phyloP scores from a whole-genome alignment of 345 rosid genomes.

The Isatis tinctoria region DNA sequence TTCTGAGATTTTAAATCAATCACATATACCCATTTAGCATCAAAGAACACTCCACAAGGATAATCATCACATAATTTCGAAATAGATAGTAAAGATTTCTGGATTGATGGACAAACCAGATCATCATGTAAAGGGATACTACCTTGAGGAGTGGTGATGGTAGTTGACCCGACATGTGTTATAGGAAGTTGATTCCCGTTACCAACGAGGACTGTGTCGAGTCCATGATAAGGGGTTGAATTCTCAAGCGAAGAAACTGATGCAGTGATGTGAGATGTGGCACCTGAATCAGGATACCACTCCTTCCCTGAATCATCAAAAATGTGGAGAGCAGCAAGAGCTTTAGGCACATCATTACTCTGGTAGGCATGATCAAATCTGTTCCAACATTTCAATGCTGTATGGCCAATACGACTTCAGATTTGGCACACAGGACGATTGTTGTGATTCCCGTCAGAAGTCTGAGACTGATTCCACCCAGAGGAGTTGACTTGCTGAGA shows the following conservation, averaged over 20 bases:
- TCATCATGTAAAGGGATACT: background rate
- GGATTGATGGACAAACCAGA: background rate
- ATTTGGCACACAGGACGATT: background rate
- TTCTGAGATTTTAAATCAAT: too few relatives aligned
- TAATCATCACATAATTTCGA: background rate
- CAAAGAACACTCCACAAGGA: background rate
- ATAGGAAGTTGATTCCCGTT: background rate
- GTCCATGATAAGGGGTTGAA: background rate
- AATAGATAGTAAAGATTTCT: background rate
- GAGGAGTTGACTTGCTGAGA: background rate
- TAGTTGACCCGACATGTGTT: background rate
- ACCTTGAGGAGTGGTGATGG: background rate
- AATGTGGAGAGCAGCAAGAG: background rate
- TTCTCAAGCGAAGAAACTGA: background rate
- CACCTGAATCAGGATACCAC: background rate
- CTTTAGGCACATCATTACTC: background rate
- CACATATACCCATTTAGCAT: too few relatives aligned
- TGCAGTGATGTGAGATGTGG: background rate
- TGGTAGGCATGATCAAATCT: background rate
- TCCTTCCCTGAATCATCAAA: background rate
- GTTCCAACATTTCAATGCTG: background rate
- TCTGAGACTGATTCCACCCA: background rate
- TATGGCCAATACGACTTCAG: background rate
- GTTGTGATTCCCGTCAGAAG: background rate
- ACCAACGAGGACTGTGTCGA: background rate